phyloP scores from a whole-genome alignment of 495 filamentous ascomycete species.

The Xylaria scruposa region DNA sequence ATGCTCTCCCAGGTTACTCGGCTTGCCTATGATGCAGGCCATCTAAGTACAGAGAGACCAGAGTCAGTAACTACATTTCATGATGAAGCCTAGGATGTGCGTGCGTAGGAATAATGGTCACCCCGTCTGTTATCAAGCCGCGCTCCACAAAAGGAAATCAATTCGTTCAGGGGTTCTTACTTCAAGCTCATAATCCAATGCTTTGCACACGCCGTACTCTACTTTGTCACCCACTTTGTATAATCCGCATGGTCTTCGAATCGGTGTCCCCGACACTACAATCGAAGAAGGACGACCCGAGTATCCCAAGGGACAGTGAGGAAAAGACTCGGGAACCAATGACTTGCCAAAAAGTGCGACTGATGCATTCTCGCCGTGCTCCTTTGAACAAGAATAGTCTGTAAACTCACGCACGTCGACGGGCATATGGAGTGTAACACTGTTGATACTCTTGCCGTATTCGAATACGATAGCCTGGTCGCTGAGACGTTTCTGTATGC shows the following conservation, averaged over 20 bases:
- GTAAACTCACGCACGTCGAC: conserved; percentile 81
- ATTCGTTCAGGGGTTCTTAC: background rate
- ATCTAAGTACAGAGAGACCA: conserved; percentile 38
- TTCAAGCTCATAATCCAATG: conserved; percentile 77
- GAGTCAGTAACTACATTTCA: background rate
- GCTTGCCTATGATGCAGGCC: conserved; percentile 38
- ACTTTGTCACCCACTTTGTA: conserved; percentile 51
- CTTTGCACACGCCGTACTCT: conserved; percentile 61
- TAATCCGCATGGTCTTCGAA: conserved; percentile 73
- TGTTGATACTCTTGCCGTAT: conserved; percentile 56
- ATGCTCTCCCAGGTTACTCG: conserved; percentile 65
- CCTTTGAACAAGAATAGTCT: conserved; percentile 78
- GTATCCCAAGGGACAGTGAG: conserved; percentile 80
- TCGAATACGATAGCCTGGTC: conserved; percentile 54
- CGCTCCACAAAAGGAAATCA: background rate
- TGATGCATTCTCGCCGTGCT: conserved; percentile 72
- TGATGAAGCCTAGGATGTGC: background rate
- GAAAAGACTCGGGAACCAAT: conserved; percentile 72
- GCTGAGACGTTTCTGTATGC: conserved; percentile 68
- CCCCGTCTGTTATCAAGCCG: background rate
- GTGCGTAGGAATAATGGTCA: background rate
- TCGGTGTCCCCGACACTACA: conserved; percentile 70
- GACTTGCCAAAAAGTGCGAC: conserved; percentile 66
- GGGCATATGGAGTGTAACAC: conserved; percentile 71
- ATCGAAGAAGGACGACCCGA: conserved; percentile 73